A percentile compares a stretch with the other conserved stretches of the same genome.
phyloP scores from a whole-genome alignment of 1,284 basidiomycete genomes.

The Sanghuangporus sanghuang region DNA sequence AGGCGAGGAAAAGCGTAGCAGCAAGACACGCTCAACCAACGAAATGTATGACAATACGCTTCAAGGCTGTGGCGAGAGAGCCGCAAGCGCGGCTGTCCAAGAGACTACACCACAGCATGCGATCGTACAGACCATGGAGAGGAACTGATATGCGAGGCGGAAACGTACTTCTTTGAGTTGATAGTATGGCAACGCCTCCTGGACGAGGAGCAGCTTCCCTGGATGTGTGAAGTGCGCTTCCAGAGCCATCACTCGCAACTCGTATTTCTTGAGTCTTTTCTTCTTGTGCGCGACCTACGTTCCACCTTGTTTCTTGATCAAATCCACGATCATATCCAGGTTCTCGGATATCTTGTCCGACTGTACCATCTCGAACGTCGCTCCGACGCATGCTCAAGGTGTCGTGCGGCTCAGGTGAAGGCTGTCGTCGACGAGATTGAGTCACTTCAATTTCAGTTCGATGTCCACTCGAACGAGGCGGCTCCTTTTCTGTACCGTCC shows the following conservation, averaged over 20 bases:
- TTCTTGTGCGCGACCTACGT: conserved; percentile 6
- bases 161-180: conserved; percentile 18
- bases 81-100: background rate
- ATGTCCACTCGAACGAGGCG: background rate
- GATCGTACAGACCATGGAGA: conserved; percentile 6
- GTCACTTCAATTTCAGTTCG: background rate
- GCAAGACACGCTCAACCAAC: too few relatives aligned
- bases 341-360: background rate
- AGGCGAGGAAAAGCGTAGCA: too few relatives aligned
- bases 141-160: conserved; percentile 13
- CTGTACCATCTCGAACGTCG: background rate
- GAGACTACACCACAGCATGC: background rate
- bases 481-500: background rate
- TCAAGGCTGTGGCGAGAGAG: background rate
- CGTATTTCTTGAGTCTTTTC: background rate
- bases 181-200: background rate
- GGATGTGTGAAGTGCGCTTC: background rate
- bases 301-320: background rate
- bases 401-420: background rate
- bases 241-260: background rate
- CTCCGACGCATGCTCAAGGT: background rate
- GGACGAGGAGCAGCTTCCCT: background rate
- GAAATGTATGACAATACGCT: background rate
- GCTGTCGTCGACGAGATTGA: background rate
- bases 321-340: background rate